Conservation (phyloP, 2,329 filamentous ascomycete genomes). For the Talaromyces sp. region DNA sequence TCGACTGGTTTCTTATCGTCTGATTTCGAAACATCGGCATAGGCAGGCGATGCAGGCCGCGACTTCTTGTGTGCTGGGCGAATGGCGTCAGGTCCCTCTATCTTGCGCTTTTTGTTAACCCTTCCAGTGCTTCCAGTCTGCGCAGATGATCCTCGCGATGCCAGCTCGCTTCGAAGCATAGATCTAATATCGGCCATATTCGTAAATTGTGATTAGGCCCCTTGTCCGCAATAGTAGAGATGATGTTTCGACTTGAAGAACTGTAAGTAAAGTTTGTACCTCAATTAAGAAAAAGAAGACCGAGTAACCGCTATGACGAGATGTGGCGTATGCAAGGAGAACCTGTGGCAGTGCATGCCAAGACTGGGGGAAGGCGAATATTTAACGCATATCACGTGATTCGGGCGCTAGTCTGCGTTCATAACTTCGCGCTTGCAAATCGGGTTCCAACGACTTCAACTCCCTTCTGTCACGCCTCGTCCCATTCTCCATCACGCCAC, state of each 20-base stretch:
- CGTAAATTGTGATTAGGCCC: neutral
- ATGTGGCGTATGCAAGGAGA: constrained; percentile 9
- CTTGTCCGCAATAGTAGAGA: neutral
- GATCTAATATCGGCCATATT: constrained; percentile 74
- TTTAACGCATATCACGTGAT: neutral
- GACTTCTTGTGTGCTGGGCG: constrained; percentile 39
- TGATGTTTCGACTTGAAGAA: neutral
- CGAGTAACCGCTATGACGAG: constrained; percentile 11
- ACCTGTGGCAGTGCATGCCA: constrained; percentile 7
- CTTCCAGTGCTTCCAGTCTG: constrained; percentile 39
- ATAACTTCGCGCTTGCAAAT: constrained; percentile 11
- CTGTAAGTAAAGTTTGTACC: neutral
- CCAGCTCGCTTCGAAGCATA: constrained; percentile 71
- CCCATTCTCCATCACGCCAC: neutral
- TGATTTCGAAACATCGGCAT: constrained; percentile 29
- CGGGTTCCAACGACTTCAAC: constrained; percentile 13
- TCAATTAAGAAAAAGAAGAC: neutral
- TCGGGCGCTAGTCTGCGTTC: constrained; percentile 1
- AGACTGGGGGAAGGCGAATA: neutral
- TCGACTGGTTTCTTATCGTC: neutral
- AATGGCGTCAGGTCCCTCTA: constrained; percentile 37
- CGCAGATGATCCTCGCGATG: constrained; percentile 65
- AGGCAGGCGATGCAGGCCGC: constrained; percentile 31
- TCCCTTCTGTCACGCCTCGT: constrained; percentile 7
- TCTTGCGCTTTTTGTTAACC: constrained; percentile 52